phyloP scores from a whole-genome alignment of 108 stramenopile species.

The Conticribra weissflogii region DNA sequence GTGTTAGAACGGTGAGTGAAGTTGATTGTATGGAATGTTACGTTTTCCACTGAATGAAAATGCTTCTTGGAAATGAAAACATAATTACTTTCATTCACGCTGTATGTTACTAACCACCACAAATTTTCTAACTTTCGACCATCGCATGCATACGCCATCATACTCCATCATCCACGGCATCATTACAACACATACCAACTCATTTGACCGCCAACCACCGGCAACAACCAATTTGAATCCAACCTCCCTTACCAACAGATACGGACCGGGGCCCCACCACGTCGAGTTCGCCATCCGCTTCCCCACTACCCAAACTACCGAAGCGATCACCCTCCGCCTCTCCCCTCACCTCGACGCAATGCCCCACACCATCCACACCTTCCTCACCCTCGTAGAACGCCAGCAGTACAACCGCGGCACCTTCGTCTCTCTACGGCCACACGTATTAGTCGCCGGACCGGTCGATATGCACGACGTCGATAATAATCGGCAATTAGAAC shows the following conservation, averaged over 20 bases:
- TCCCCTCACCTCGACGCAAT: slow-evolving; percentile 41
- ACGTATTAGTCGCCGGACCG: slow-evolving; percentile 32
- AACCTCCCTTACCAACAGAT: slow-evolving; percentile 9
- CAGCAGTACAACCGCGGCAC: slow-evolving; percentile 53
- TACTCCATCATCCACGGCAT: too few relatives aligned
- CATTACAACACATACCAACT: too few relatives aligned
- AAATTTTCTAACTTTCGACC: too few relatives aligned
- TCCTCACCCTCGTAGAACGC: slow-evolving; percentile 29
- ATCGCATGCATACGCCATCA: too few relatives aligned
- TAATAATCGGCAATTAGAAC: slow-evolving; percentile 22
- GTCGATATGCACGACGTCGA: slow-evolving; percentile 18
- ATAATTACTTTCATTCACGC: too few relatives aligned
- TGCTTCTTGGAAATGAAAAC: too few relatives aligned
- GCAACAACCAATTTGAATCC: too few relatives aligned
- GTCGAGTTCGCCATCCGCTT: slow-evolving; percentile 24
- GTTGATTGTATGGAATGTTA: background rate
- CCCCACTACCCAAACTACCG: slow-evolving; percentile 12
- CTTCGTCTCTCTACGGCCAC: slow-evolving; percentile 11
- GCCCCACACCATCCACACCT: slow-evolving; percentile 43
- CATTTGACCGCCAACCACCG: too few relatives aligned
- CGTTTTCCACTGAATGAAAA: background rate
- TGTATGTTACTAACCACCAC: too few relatives aligned
- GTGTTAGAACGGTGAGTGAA: slow-evolving; percentile 8
- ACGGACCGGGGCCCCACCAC: slow-evolving; percentile 36
- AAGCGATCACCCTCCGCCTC: slow-evolving; percentile 33